These are phyloP conservation scores for Plasmodium knowlesi DNA, from an alignment of 169 alveolate genomes.

Conservation along the genomic window DNA sequence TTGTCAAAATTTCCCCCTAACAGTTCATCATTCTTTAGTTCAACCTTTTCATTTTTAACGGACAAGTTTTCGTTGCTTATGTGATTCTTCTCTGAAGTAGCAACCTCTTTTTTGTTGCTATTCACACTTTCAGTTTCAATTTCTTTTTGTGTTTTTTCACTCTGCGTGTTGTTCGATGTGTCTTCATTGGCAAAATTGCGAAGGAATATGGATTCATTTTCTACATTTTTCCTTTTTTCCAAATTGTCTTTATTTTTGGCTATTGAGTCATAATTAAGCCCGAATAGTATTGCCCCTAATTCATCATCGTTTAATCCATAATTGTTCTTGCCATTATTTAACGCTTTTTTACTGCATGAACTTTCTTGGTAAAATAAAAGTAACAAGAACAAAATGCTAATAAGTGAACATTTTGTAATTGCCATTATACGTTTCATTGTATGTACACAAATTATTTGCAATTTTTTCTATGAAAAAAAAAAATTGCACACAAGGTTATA, in stretches of 20 bases:
- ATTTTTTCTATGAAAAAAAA: constrained; percentile 30
- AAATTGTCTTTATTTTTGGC: constrained; percentile 19
- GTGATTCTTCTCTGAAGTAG: not conserved
- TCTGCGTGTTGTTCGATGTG: not conserved
- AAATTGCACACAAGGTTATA: not conserved
- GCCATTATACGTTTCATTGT: constrained; percentile 26
- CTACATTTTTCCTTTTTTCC: constrained; percentile 23
- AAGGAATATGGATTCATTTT: constrained; percentile 56
- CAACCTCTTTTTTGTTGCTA: not conserved
- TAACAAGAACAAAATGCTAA: constrained; percentile 23
- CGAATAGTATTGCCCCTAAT: constrained; percentile 54
- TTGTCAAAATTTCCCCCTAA: not conserved
- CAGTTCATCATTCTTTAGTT: constrained; percentile 4
- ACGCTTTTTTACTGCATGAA: constrained; percentile 41
- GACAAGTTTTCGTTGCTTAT: not conserved
- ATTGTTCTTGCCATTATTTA: constrained; percentile 19
- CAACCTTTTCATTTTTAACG: constrained; percentile 32
- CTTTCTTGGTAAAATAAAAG: constrained; percentile 25
- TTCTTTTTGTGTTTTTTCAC: constrained; percentile 14
- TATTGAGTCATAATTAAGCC: constrained; percentile 42
- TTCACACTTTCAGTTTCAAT: constrained; percentile 26
- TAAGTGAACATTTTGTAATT: constrained; percentile 12
- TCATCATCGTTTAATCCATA: constrained; percentile 65
- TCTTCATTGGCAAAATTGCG: constrained; percentile 61
- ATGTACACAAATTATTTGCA: constrained; percentile 19